Conservation (phyloP, 805 yeast species). For the Wickerhamomyces bovis region DNA sequence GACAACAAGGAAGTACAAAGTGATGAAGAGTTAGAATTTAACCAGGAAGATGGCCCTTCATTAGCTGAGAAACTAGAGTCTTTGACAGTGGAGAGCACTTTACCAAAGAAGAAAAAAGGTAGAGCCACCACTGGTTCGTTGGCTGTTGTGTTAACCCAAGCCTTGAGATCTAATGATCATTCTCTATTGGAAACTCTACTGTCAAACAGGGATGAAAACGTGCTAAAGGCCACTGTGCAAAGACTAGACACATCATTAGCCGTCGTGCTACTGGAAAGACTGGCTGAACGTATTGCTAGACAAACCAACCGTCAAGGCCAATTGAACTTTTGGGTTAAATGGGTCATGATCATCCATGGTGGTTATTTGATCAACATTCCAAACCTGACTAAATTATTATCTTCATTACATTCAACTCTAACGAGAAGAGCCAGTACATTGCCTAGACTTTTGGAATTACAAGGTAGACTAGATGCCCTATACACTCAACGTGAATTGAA, state of each 20-base stretch:
- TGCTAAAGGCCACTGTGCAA: constrained; percentile 49
- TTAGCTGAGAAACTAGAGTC: constrained; percentile 49
- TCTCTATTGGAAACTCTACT: constrained; percentile 81
- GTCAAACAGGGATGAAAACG: constrained; percentile 41
- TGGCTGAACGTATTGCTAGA: constrained; percentile 56
- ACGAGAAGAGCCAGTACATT: constrained; percentile 59
- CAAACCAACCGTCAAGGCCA: constrained; percentile 48
- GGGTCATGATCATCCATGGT: constrained; percentile 81
- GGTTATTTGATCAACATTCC: constrained; percentile 45
- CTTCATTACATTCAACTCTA: constrained; percentile 59
- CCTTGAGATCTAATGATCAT: constrained; percentile 82
- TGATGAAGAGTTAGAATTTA: constrained; percentile 26
- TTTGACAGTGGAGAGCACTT: constrained; percentile 22
- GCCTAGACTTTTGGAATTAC: constrained; percentile 69
- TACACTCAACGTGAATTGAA: constrained; percentile 58
- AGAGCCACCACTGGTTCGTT: constrained; percentile 69
- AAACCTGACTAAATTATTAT: constrained; percentile 49
- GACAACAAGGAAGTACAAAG: constrained; percentile 41
- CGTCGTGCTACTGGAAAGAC: constrained; percentile 47
- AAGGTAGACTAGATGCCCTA: constrained; percentile 72
- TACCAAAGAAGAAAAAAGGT: constrained; percentile 32
- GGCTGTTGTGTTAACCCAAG: constrained; percentile 81
- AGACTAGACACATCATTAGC: constrained; percentile 51
- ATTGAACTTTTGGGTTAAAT: constrained; percentile 73
- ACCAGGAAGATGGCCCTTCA: constrained; percentile 41